Percentiles rank a stretch among this genome's conserved stretches.
phyloP scores from a whole-genome alignment of 768 basidiomycete genomes.

The Clavaria fumosa region DNA sequence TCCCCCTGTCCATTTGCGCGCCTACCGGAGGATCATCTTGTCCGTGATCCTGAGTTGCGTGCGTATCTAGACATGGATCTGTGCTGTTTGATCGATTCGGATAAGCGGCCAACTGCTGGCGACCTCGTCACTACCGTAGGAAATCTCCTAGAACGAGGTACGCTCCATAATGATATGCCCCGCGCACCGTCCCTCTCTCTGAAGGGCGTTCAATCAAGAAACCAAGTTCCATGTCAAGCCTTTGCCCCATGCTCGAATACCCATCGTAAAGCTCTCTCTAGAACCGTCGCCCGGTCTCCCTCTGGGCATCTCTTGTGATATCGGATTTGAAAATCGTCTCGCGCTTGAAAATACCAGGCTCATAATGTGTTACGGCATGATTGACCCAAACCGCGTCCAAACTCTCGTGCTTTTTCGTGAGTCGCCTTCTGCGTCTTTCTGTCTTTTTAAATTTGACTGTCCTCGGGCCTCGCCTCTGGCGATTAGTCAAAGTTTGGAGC shows the following conservation, averaged over 20 bases:
- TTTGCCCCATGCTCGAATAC: constrained; percentile 91
- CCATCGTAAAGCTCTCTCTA: constrained; percentile 93
- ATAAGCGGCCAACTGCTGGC: constrained; percentile 60
- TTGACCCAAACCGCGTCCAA: constrained; percentile 86
- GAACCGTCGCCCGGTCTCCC: constrained; percentile 72
- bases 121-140: constrained; percentile 93
- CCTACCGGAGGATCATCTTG: not conserved
- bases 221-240: constrained; percentile 95
- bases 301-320: constrained; percentile 90
- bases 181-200: constrained; percentile 10
- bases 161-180: no score
- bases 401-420: constrained; percentile 92
- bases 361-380: constrained; percentile 92
- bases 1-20: no score
- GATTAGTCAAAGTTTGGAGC: constrained; percentile 93
- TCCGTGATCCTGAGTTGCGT: constrained; percentile 9
- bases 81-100: constrained; percentile 88
- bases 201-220: constrained; percentile 29
- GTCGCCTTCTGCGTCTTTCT: constrained; percentile 21
- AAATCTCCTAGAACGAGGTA: constrained; percentile 85
- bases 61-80: constrained; percentile 81
- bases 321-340: constrained; percentile 94
- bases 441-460: constrained; percentile 8
- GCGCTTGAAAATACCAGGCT: constrained; percentile 95
- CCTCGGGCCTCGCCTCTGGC: constrained; percentile 8